Percentiles rank a stretch among this genome's conserved stretches.
Evolutionary conservation across 495 filamentous ascomycete species (phyloP).

Genomic region (Pyrenula aspistea): DNA sequence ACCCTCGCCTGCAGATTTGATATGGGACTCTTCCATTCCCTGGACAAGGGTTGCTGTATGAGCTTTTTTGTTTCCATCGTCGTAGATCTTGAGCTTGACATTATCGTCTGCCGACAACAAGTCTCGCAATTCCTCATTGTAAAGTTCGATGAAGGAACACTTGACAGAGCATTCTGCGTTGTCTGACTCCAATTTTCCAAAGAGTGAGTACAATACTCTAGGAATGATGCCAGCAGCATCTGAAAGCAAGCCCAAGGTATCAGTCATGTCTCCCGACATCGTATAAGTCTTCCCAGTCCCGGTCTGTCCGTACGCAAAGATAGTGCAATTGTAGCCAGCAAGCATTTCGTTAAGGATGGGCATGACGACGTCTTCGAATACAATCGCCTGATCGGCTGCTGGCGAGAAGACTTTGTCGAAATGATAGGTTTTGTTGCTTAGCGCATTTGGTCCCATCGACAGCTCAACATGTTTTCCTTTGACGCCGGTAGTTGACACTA

Average conservation of each 20-base stretch:
- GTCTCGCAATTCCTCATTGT: slow-evolving; percentile 94
- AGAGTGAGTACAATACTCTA: slow-evolving; percentile 73
- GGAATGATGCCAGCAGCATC: slow-evolving; percentile 93
- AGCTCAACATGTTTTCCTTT: slow-evolving; percentile 74
- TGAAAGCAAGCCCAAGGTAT: slow-evolving; percentile 70
- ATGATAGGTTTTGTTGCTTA: slow-evolving; percentile 92
- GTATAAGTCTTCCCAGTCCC: slow-evolving; percentile 98
- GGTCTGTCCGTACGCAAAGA: slow-evolving; percentile 97
- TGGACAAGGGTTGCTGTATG: slow-evolving; percentile 74
- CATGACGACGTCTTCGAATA: slow-evolving; percentile 88
- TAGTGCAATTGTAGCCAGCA: slow-evolving; percentile 93
- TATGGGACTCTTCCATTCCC: slow-evolving; percentile 93
- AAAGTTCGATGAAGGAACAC: slow-evolving; percentile 96
- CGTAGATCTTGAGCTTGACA: slow-evolving; percentile 86
- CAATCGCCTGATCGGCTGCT: slow-evolving; percentile 81
- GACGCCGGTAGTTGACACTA: slow-evolving; percentile 74
- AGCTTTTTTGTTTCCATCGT: slow-evolving; percentile 76
- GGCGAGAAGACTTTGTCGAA: slow-evolving; percentile 97
- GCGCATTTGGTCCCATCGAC: slow-evolving; percentile 81
- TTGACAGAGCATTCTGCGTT: slow-evolving; percentile 85
- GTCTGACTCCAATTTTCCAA: slow-evolving; percentile 64
- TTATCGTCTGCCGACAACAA: slow-evolving; percentile 69
- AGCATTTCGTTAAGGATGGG: slow-evolving; percentile 83
- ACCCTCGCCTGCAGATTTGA: slow-evolving; percentile 71
- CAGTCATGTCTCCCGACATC: slow-evolving; percentile 95